phyloP scores from a whole-genome alignment of 352 stramenopile species.

The Phytophthora tubulina region DNA sequence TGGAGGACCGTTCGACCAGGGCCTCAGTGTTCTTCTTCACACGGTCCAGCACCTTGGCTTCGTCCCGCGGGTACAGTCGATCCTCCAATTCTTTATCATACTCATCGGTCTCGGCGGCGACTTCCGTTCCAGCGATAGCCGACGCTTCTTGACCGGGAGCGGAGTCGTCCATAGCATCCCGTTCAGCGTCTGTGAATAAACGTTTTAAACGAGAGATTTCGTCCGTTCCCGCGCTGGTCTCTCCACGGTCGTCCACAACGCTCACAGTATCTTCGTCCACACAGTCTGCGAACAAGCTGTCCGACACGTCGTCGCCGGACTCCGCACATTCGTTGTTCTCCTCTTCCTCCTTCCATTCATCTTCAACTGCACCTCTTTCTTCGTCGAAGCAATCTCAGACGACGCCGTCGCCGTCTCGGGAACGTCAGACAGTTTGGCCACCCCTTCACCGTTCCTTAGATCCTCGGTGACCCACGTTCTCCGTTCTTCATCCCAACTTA shows the following conservation, averaged over 20 bases:
- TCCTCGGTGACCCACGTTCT: too few species aligned
- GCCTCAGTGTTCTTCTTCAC: conserved; percentile 1
- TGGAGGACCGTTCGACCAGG: not conserved
- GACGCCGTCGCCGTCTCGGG: too few species aligned
- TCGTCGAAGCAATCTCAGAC: too few species aligned
- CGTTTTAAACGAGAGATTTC: not conserved
- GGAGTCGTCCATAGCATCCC: not conserved
- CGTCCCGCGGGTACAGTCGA: conserved; percentile 7
- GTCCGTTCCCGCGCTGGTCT: too few species aligned
- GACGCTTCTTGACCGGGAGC: not conserved
- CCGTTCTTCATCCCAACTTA: too few species aligned
- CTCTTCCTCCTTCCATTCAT: too few species aligned
- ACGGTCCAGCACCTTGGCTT: not conserved
- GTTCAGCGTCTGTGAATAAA: not conserved
- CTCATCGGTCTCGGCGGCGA: not conserved
- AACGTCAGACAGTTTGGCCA: too few species aligned
- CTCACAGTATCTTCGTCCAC: not conserved
- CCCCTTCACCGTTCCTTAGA: too few species aligned
- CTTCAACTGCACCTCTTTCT: too few species aligned
- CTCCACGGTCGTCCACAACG: not conserved
- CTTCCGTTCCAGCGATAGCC: not conserved
- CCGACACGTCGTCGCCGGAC: too few species aligned
- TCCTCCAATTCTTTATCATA: conserved; percentile 24
- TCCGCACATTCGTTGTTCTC: too few species aligned
- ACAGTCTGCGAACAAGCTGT: too few species aligned